These are phyloP conservation scores for Mucuna pruriens DNA, from an alignment of 306 rosid genomes.

Conservation along the genomic window DNA sequence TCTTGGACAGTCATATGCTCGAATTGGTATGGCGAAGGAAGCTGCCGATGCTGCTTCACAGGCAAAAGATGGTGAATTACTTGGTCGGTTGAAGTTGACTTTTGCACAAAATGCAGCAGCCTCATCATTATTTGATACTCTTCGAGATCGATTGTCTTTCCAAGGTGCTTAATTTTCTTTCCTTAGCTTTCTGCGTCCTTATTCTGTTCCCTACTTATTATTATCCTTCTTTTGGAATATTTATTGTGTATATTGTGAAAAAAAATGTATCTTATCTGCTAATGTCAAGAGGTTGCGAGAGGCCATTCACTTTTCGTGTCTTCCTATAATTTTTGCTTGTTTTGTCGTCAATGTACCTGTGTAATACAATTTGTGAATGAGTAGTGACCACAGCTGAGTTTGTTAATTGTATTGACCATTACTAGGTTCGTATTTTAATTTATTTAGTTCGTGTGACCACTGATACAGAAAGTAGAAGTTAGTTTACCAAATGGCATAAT, in stretches of 20 bases:
- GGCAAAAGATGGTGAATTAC: slow-evolving; percentile 93
- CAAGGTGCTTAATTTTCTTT: slow-evolving; percentile 65
- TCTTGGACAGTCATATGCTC: slow-evolving; percentile 81
- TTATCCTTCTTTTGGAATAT: neutral
- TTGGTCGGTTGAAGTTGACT: slow-evolving; percentile 82
- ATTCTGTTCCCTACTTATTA: neutral
- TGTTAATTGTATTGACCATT: neutral
- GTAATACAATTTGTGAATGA: slow-evolving; percentile 23
- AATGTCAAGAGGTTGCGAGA: slow-evolving; percentile 28
- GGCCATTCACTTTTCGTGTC: slow-evolving; percentile 28
- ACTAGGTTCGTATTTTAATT: neutral
- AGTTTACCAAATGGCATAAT: neutral
- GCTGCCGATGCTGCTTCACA: slow-evolving; percentile 98
- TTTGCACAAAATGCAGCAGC: slow-evolving; percentile 88
- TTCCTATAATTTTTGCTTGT: neutral
- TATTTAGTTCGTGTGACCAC: neutral
- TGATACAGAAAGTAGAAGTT: neutral
- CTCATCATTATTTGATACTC: slow-evolving; percentile 83
- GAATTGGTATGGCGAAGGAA: slow-evolving; percentile 97
- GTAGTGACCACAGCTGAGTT: slow-evolving; percentile 28
- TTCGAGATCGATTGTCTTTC: slow-evolving; percentile 79
- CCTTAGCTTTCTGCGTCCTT: neutral
- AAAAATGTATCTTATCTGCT: slow-evolving; percentile 41
- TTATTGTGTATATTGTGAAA: slow-evolving; percentile 48
- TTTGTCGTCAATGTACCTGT: slow-evolving; percentile 32